Conservation (phyloP, 2,329 filamentous ascomycete genomes). For the Talaromyces sp. region DNA sequence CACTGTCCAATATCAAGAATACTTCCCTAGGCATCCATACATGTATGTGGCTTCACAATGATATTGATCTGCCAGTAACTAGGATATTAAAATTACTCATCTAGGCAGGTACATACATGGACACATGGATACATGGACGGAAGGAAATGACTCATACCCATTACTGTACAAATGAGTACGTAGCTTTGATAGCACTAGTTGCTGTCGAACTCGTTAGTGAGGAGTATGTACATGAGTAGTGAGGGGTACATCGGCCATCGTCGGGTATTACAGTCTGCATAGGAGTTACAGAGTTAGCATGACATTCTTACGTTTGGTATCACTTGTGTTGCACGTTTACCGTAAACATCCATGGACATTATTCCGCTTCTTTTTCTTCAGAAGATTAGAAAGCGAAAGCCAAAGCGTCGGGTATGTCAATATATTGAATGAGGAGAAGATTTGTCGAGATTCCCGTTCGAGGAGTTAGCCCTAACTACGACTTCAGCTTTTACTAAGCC, state of each 20-base stretch:
- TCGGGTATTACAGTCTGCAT: slow-evolving; percentile 10
- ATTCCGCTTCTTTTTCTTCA: neutral
- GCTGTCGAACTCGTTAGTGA: neutral
- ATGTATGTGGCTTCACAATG: neutral
- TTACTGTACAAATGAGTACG: neutral
- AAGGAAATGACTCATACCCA: neutral
- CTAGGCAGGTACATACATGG: neutral
- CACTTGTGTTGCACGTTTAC: neutral
- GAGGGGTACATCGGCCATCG: slow-evolving; percentile 14
- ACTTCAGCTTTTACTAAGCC: neutral
- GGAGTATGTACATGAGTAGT: slow-evolving; percentile 4
- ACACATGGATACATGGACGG: neutral
- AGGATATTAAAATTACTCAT: neutral
- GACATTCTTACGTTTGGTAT: neutral
- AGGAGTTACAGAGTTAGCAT: neutral
- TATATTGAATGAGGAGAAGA: neutral
- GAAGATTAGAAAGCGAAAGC: neutral
- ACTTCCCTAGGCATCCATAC: neutral
- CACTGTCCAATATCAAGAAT: neutral
- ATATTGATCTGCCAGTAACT: neutral
- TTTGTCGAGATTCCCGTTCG: neutral
- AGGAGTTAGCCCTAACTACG: neutral
- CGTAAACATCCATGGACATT: neutral
- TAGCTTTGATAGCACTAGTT: neutral
- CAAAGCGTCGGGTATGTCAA: neutral